A percentile compares a stretch with the other conserved stretches of the same genome.
phyloP scores from a whole-genome alignment of 2,329 filamentous ascomycete genomes.

The Rhytidhysteron rufulum region DNA sequence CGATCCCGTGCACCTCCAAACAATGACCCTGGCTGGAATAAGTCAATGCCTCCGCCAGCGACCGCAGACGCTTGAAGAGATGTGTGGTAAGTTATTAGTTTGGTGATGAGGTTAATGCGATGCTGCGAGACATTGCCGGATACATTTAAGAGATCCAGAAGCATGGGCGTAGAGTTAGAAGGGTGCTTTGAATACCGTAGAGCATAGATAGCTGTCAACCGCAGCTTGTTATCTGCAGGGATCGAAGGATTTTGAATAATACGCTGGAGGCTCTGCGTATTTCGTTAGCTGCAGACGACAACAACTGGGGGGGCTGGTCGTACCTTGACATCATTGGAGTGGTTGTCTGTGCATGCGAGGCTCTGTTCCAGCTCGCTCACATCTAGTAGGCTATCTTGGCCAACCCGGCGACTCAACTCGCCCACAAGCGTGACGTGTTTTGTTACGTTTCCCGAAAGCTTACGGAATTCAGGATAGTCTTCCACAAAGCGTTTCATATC shows the following conservation, averaged over 20 bases:
- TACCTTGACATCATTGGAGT: constrained; percentile 85
- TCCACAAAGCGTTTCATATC: constrained; percentile 99
- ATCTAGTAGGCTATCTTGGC: constrained; percentile 82
- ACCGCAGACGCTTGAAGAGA: constrained; percentile 69
- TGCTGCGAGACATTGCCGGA: constrained; percentile 76
- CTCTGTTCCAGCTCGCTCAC: constrained; percentile 97
- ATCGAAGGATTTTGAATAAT: constrained; percentile 79
- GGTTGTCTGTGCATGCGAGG: constrained; percentile 93
- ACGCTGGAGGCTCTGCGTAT: constrained; percentile 71
- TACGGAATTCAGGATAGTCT: constrained; percentile 96
- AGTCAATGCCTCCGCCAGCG: constrained; percentile 78
- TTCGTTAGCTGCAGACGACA: neutral
- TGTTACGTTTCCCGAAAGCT: constrained; percentile 94
- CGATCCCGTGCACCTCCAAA: constrained; percentile 84
- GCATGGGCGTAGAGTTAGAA: constrained; percentile 75
- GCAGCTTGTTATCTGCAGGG: constrained; percentile 76
- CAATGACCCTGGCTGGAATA: constrained; percentile 84
- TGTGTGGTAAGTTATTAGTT: constrained; percentile 78
- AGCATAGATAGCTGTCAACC: constrained; percentile 89
- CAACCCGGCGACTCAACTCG: constrained; percentile 84
- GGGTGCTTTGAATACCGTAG: constrained; percentile 86
- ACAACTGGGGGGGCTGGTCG: neutral
- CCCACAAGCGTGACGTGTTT: constrained; percentile 97
- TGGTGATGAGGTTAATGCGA: constrained; percentile 73
- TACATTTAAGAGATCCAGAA: constrained; percentile 80